Conservation (phyloP, 164 flowering plant species). For the Macadamia integrifolia region DNA sequence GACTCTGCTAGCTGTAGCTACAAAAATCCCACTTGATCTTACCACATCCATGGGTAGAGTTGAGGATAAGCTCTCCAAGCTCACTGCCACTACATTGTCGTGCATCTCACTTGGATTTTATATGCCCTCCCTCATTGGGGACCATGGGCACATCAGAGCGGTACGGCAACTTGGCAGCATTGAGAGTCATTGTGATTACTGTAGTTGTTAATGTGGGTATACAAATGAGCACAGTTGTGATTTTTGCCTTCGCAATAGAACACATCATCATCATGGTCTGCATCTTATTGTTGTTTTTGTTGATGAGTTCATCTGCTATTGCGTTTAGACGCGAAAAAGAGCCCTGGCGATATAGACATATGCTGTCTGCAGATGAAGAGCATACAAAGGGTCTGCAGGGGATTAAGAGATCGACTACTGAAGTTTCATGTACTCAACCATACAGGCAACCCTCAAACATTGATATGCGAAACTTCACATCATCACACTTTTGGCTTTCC, state of each 20-base stretch:
- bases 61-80: constrained; percentile 14
- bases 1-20: constrained; percentile 12
- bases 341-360: no score
- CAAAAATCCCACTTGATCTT: constrained; percentile 15
- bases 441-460: neutral
- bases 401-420: neutral
- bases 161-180: constrained; percentile 2
- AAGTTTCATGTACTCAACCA: neutral
- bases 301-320: neutral
- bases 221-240: constrained; percentile 11
- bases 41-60: constrained; percentile 4
- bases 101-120: constrained; percentile 6
- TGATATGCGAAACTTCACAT: neutral
- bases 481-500: neutral
- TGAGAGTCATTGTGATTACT: constrained; percentile 12
- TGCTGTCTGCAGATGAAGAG: neutral
- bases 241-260: neutral
- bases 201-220: constrained; percentile 11
- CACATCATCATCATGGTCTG: neutral
- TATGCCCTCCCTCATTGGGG: constrained; percentile 4
- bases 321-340: neutral
- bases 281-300: neutral
- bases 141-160: neutral
- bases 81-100: constrained; percentile 8
- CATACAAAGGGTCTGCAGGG: neutral